Percentiles rank a stretch among this genome's conserved stretches.
phyloP scores from a whole-genome alignment of 257 asterid species.

The Oldenlandia corymbosa region DNA sequence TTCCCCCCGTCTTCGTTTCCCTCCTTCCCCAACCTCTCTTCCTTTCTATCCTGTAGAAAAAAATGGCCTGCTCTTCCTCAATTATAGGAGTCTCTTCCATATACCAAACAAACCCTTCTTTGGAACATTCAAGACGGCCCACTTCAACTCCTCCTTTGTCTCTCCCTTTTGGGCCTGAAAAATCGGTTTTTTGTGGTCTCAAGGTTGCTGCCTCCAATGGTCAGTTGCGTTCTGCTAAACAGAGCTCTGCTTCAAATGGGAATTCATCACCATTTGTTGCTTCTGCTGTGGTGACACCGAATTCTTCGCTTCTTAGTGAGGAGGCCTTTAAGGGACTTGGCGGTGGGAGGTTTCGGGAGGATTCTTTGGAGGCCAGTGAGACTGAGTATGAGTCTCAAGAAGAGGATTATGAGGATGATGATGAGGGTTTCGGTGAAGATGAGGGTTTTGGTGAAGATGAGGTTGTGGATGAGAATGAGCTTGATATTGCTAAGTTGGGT shows the following conservation, averaged over 20 bases:
- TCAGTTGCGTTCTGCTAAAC: conserved; percentile 17
- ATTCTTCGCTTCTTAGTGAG: conserved; percentile 76
- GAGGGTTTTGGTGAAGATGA: conserved; percentile 28
- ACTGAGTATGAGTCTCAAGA: conserved; percentile 33
- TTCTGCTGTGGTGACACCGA: conserved; percentile 62
- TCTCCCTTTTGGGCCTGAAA: conserved; percentile 42
- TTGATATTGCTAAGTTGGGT: conserved; percentile 55
- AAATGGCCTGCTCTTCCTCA: conserved; percentile 54
- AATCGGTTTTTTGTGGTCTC: conserved; percentile 28
- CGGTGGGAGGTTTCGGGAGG: conserved; percentile 52
- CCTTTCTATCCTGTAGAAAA: conserved; percentile 13
- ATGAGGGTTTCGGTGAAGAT: conserved; percentile 18
- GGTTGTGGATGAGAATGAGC: conserved; percentile 37
- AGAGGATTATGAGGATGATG: conserved; percentile 13
- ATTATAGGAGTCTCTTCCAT: conserved; percentile 56
- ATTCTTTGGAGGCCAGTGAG: conserved; percentile 36
- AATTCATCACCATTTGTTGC: conserved; percentile 33
- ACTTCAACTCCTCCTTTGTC: conserved; percentile 32
- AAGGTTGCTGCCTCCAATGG: conserved; percentile 6
- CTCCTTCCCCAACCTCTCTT: conserved; percentile 3
- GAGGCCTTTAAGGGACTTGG: conserved; percentile 78
- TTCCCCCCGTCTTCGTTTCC: conserved; percentile 7
- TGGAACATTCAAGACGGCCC: conserved; percentile 37
- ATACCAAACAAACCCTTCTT: conserved; percentile 47
- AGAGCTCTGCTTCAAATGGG: conserved; percentile 11